These are phyloP conservation scores for Fusarium sp. DNA, from an alignment of 2,329 filamentous ascomycete species.

Conservation along the genomic window DNA sequence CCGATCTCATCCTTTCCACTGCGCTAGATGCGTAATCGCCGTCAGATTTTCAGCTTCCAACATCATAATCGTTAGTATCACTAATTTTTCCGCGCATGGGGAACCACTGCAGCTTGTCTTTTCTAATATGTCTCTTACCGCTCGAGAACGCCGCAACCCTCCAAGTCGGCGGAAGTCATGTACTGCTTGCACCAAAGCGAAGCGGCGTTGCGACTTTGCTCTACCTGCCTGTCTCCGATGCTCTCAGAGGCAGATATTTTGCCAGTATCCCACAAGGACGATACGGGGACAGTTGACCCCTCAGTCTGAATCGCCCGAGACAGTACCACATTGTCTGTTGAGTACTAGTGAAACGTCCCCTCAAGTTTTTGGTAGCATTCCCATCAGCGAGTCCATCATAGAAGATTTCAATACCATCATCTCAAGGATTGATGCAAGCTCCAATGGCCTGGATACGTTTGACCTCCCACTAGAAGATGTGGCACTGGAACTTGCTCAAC, in stretches of 20 bases:
- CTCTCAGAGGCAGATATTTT: conserved; percentile 54
- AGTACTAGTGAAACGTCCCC: background rate
- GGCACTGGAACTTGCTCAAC: conserved; percentile 32
- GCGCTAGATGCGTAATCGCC: background rate
- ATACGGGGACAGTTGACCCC: background rate
- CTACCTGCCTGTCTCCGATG: conserved; percentile 63
- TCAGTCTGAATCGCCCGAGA: background rate
- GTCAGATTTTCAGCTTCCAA: no score
- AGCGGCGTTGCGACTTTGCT: conserved; percentile 63
- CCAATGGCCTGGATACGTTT: conserved; percentile 15
- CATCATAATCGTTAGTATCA: background rate
- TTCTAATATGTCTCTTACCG: conserved; percentile 42
- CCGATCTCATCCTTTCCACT: conserved; percentile 27
- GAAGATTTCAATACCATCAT: conserved; percentile 31
- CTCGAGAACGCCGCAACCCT: conserved; percentile 53
- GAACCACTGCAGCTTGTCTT: background rate
- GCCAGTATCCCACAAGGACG: conserved; percentile 53
- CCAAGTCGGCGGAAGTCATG: conserved; percentile 64
- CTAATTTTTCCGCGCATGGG: background rate
- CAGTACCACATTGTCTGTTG: conserved; percentile 11
- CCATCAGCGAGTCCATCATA: background rate
- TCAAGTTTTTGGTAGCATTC: background rate
- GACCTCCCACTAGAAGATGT: conserved; percentile 24
- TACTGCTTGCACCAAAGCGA: conserved; percentile 62
- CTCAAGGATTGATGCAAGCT: conserved; percentile 20